phyloP scores from a whole-genome alignment of 1,139 yeast genomes.

The Blastobotrys serpentis region DNA sequence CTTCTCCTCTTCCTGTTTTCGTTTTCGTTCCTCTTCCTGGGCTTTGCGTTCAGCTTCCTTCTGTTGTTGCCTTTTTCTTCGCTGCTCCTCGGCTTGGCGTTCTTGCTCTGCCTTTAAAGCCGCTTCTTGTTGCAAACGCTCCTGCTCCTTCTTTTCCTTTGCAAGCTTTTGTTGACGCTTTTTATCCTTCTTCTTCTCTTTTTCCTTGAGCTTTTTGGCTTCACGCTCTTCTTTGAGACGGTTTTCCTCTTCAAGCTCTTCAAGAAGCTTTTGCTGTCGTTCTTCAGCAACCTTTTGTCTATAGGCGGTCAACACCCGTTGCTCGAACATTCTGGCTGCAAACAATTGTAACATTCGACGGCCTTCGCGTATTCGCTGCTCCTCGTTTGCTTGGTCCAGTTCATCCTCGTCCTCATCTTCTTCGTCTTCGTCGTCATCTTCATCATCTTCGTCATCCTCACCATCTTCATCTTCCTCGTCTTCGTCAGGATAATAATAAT shows the following conservation, averaged over 20 bases:
- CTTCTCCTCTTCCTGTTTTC: slow-evolving; percentile 43
- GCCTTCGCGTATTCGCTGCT: slow-evolving; percentile 70
- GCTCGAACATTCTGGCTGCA: slow-evolving; percentile 71
- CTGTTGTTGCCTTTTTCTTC: slow-evolving; percentile 51
- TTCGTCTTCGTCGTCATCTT: no score
- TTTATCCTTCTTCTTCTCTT: slow-evolving; percentile 77
- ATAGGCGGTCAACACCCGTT: slow-evolving; percentile 66
- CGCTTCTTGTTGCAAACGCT: slow-evolving; percentile 51
- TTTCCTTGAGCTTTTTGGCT: slow-evolving; percentile 66
- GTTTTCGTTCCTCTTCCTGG: slow-evolving; percentile 36
- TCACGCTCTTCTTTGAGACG: slow-evolving; percentile 67
- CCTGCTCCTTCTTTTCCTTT: slow-evolving; percentile 67
- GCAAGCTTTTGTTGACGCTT: slow-evolving; percentile 66
- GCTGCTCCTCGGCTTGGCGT: slow-evolving; percentile 55
- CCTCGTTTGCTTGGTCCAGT: slow-evolving; percentile 52
- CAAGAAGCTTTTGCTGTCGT: slow-evolving; percentile 66
- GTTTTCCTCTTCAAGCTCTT: slow-evolving; percentile 78
- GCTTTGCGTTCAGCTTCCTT: slow-evolving; percentile 45
- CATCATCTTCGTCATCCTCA: slow-evolving; percentile 33
- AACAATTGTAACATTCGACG: slow-evolving; percentile 73
- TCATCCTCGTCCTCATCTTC: slow-evolving; percentile 38
- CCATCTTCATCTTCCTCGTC: slow-evolving; percentile 34
- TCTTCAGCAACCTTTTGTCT: slow-evolving; percentile 74
- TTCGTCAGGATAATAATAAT: slow-evolving; percentile 29
- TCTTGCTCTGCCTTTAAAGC: slow-evolving; percentile 46